Conservation (phyloP, 1,284 basidiomycete species). For the Trichosporon coremiiforme region DNA sequence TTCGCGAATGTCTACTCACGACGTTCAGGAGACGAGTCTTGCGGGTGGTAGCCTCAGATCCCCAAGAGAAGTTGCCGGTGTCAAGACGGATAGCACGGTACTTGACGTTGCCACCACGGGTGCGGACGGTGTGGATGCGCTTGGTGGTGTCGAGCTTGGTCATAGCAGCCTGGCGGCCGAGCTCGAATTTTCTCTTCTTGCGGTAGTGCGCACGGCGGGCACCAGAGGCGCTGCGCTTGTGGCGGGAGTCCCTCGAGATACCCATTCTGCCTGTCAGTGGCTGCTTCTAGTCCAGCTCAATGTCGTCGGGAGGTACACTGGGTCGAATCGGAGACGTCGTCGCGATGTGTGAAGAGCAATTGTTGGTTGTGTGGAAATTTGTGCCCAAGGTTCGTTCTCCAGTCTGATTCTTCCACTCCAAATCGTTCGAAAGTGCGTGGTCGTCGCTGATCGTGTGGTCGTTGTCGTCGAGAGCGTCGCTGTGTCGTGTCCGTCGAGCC, state of each 20-base stretch:
- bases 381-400: neutral
- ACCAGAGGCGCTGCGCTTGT: slow-evolving; percentile 91
- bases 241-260: slow-evolving; percentile 91
- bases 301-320: slow-evolving; percentile 5
- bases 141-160: slow-evolving; percentile 87
- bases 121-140: slow-evolving; percentile 88
- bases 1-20: slow-evolving; percentile 63
- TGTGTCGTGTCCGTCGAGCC: neutral
- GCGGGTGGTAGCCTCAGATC: slow-evolving; percentile 82
- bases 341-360: neutral
- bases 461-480: neutral
- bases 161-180: slow-evolving; percentile 91
- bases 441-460: neutral
- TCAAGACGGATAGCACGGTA: slow-evolving; percentile 92
- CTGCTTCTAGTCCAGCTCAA: neutral
- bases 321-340: neutral
- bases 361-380: neutral
- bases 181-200: slow-evolving; percentile 99
- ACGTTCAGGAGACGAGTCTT: slow-evolving; percentile 95
- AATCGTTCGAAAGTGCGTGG: neutral
- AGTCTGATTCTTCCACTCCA: neutral
- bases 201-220: slow-evolving; percentile 87
- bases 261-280: slow-evolving; percentile 57
- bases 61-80: slow-evolving; percentile 95
- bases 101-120: slow-evolving; percentile 90